Base-by-base conservation (phyloP, 2,329 filamentous ascomycete species). In the Achaetomium macrosporum region DNA sequence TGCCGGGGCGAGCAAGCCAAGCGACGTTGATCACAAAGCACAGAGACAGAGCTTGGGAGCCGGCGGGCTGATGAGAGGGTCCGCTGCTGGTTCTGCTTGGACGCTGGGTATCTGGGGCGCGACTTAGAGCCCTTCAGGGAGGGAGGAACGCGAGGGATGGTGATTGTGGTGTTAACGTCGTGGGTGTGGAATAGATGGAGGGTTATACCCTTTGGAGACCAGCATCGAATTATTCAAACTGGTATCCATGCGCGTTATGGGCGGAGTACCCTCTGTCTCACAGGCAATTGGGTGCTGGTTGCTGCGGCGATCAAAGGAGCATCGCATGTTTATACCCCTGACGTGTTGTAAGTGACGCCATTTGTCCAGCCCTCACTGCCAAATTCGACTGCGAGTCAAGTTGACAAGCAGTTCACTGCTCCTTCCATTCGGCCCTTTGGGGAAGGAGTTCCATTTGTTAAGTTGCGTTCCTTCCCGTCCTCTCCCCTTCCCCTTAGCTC, bases 1-100 rank as follows among this genome's bases (percentile, higher is more conserved):
- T 19, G 71, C 72, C 16, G 85, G 85, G 2, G 84, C 85, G 1
- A 79, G 74, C 16, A 76, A 76, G 42, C 75, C 81, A 1, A 74
- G 68, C 42, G 84, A 88, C 13, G 73, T 85, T 4, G 81, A 83
- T 55, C 63, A 76, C 40, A 80, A 79, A 67, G 70, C 73, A 2
- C 76, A 77, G 49, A 75, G 84, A 53, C 83, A 87, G 66, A 87
- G 84, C 62, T 75, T 87, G 72, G 82, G 80, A 0, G 70, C 79
- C 0, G 78, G 76, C 10, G 75, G 76, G 15, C 63, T 82, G 57
- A 68, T 72, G 61, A 64, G 75, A 56, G 64, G 69, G 46, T 59
- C 59, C 35, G 55, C 63, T 53, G 66, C 62, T 49, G 73, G 76
- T 53, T 64, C 71, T 12, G 79, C 71, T 55, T 86, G 82, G 82